A percentile compares a stretch with the other conserved stretches of the same genome.
Evolutionary conservation across 805 yeast genomes (phyloP).

Genomic region (Wickerhamia fluorescens): DNA sequence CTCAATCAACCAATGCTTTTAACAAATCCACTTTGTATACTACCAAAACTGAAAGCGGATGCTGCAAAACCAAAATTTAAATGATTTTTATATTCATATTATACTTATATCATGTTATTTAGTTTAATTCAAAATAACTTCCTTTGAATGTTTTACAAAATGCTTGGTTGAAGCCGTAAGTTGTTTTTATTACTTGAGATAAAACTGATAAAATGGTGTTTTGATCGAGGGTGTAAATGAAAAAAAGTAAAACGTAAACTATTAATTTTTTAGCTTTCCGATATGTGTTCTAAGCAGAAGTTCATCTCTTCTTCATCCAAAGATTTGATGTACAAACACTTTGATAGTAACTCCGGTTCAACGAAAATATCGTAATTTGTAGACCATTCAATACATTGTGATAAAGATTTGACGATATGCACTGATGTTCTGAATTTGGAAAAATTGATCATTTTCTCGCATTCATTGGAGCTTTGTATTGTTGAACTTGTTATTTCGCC

Average conservation of each 20-base stretch:
- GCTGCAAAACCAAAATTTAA: constrained; percentile 33
- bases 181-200: too few species aligned
- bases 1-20: constrained; percentile 59
- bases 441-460: constrained; percentile 56
- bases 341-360: constrained; percentile 64
- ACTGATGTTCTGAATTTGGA: constrained; percentile 73
- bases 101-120: constrained; percentile 1
- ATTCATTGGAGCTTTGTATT: constrained; percentile 7
- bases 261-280: too few species aligned
- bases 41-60: constrained; percentile 16
- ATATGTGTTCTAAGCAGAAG: too few species aligned
- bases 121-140: not conserved
- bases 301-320: constrained; percentile 68
- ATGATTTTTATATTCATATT: not conserved
- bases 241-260: not conserved
- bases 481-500: constrained; percentile 7
- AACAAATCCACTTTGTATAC: constrained; percentile 51
- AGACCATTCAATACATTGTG: constrained; percentile 84
- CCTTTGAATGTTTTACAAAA: not conserved
- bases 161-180: too few species aligned
- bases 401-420: constrained; percentile 65
- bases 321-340: constrained; percentile 75
- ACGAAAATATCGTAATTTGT: constrained; percentile 50
- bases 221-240: not conserved
- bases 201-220: not conserved